Base-by-base conservation (phyloP, 306 rosid genomes). In the Senna tora region DNA sequence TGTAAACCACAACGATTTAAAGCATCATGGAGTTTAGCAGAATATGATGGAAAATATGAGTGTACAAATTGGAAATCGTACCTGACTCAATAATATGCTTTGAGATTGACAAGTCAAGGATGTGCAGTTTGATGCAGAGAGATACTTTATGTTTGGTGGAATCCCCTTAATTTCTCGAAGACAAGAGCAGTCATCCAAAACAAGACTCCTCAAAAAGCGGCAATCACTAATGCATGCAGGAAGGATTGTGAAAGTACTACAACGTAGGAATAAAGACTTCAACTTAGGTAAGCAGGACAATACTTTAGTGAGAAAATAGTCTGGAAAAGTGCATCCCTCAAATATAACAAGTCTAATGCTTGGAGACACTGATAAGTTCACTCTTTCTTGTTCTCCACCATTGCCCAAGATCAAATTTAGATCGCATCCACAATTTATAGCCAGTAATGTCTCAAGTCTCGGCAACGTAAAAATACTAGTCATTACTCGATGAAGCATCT, bases 131-230 rank as follows among this genome's bases (percentile, higher is more conserved):
- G 36, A 38, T 15, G 71, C 64, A 0, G 71, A 62, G 43, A 73
- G 42, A 36, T 62, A 25, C 49, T 63, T 64, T 73, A 73, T 50
- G 34, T 63, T 73, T n/a, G 77, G 54, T 5, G 71, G 77, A 51
- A 73, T 39, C 43, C 42, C 64, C 36, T 19, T 49, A 38, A 73
- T 39, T 73, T 62, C 71, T 38, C 30, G 64, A 63, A 73, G 77
- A n/a, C 34, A 0, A 13, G 14, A 20, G 63, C 71, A 73, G 10
- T 73, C 17, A 9, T 73, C 54, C 21, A 73, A 22, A 50, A 49
- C 52, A 50, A 62, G 77, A 36, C 39, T 9, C 63, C 28, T 61
- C 36, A 62, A 34, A 50, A n/a, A 25, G 43, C 6, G 20, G 51
- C 64, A 73, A 50, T 49, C 30, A 21, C 67, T 21, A 5, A 62